Conservation (phyloP, 331 rosid genomes). For the Pyrus hybrid region DNA sequence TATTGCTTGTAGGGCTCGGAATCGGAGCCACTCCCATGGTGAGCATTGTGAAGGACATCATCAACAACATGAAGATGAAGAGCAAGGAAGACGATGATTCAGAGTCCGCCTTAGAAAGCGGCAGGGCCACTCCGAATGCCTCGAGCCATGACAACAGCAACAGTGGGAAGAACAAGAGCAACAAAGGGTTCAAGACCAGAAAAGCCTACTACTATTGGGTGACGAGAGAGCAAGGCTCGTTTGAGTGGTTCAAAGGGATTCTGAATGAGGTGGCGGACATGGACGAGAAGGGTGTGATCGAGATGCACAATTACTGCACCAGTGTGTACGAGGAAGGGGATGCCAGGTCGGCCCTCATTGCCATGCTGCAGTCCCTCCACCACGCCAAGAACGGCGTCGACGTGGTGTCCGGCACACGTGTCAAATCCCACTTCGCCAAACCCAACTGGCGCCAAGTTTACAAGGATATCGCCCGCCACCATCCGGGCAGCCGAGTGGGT, state of each 20-base stretch:
- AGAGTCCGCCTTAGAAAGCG: slow-evolving; percentile 15
- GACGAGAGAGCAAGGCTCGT: slow-evolving; percentile 77
- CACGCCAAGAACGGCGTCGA: slow-evolving; percentile 85
- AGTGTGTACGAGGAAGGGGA: slow-evolving; percentile 95
- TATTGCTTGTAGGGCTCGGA: slow-evolving; percentile 73
- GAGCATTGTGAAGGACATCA: slow-evolving; percentile 77
- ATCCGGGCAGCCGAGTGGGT: slow-evolving; percentile 61
- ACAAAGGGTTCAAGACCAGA: slow-evolving; percentile 30
- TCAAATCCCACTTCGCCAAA: slow-evolving; percentile 84
- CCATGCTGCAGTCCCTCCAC: slow-evolving; percentile 80
- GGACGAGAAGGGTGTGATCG: slow-evolving; percentile 56
- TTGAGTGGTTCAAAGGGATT: slow-evolving; percentile 86
- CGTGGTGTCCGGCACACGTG: slow-evolving; percentile 74
- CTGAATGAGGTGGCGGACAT: slow-evolving; percentile 77
- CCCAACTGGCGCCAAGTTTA: slow-evolving; percentile 78
- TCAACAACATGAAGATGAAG: slow-evolving; percentile 35
- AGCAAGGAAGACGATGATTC: slow-evolving; percentile 1
- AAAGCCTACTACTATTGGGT: slow-evolving; percentile 89
- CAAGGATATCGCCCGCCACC: slow-evolving; percentile 59
- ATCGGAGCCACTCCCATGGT: slow-evolving; percentile 95
- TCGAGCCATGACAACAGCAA: neutral
- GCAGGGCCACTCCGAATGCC: neutral
- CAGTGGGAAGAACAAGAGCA: slow-evolving; percentile 8
- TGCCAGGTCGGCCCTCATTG: slow-evolving; percentile 77
- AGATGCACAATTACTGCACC: slow-evolving; percentile 77